Conservation (phyloP, 2,329 filamentous ascomycete species). For the Talaromyces sp. region DNA sequence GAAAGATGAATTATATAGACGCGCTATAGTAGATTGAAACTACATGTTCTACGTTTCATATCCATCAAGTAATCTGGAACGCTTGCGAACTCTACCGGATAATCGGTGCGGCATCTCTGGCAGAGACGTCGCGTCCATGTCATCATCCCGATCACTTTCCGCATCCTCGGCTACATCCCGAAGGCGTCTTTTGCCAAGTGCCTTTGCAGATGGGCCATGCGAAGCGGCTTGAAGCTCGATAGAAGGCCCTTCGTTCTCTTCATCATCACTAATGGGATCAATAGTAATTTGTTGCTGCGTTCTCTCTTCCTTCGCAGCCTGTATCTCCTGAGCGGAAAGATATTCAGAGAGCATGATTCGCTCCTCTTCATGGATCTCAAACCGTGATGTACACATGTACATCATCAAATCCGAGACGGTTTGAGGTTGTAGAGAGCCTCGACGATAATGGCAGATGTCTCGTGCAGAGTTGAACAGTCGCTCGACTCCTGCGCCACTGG, state of each 20-base stretch:
- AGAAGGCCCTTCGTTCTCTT: neutral
- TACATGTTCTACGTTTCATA: no score
- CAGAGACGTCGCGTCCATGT: no score
- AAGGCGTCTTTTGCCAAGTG: no score
- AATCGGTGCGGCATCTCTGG: no score
- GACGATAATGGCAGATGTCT: constrained; percentile 16
- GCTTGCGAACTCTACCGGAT: no score
- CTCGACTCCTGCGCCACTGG: constrained; percentile 9
- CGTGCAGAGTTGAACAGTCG: constrained; percentile 17
- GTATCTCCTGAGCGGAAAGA: neutral
- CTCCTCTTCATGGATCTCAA: constrained; percentile 5
- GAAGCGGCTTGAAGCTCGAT: no score
- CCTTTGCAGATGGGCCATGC: no score
- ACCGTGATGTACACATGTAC: constrained; percentile 12
- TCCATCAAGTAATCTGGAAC: no score
- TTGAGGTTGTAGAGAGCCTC: neutral
- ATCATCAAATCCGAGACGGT: constrained; percentile 16
- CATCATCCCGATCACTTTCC: no score
- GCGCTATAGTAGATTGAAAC: no score
- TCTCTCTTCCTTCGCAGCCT: neutral
- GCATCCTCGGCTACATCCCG: no score
- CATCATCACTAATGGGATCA: constrained; percentile 3
- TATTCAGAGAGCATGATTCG: neutral
- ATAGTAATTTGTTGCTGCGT: neutral
- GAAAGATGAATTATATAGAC: no score